Percentiles rank a stretch among this genome's conserved stretches.
phyloP scores from a whole-genome alignment of 2,329 filamentous ascomycete species.

The Pyricularia sp. region DNA sequence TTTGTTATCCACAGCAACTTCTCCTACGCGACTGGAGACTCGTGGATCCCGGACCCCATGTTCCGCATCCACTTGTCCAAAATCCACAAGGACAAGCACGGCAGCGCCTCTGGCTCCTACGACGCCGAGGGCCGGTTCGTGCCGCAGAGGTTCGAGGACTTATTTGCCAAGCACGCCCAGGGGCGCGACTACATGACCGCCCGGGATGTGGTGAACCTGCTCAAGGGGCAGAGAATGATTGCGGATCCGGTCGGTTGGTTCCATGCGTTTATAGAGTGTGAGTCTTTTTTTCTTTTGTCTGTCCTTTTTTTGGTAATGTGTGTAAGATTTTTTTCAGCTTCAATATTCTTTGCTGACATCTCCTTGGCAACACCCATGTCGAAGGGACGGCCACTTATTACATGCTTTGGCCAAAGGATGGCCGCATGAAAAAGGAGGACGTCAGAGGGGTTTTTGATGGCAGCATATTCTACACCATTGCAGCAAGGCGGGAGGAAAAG shows the following conservation, averaged over 20 bases:
- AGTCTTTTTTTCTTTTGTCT: not conserved
- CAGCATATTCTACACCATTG: not conserved
- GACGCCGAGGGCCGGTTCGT: slow-evolving; percentile 38
- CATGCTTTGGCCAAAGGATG: not conserved
- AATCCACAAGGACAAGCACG: slow-evolving; percentile 35
- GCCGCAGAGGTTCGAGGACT: slow-evolving; percentile 40
- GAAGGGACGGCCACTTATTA: not conserved
- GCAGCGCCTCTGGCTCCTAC: slow-evolving; percentile 34
- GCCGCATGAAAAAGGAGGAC: not conserved
- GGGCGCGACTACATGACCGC: not conserved
- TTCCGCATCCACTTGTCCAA: slow-evolving; percentile 20
- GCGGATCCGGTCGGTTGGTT: not conserved
- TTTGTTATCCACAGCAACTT: not conserved
- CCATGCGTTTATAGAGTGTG: not conserved
- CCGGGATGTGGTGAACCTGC: not conserved
- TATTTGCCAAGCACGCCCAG: slow-evolving; percentile 32
- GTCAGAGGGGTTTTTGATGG: not conserved
- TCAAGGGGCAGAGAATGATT: not conserved
- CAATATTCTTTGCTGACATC: not conserved
- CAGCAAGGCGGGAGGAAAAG: not conserved
- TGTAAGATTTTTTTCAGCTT: too few relatives aligned
- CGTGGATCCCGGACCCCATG: not conserved
- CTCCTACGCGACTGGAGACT: not conserved
- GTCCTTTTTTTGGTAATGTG: not conserved
- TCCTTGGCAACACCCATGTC: not conserved